Base-by-base conservation (phyloP, 2,329 filamentous ascomycete genomes). In the Drechslerella coelobrocha region DNA sequence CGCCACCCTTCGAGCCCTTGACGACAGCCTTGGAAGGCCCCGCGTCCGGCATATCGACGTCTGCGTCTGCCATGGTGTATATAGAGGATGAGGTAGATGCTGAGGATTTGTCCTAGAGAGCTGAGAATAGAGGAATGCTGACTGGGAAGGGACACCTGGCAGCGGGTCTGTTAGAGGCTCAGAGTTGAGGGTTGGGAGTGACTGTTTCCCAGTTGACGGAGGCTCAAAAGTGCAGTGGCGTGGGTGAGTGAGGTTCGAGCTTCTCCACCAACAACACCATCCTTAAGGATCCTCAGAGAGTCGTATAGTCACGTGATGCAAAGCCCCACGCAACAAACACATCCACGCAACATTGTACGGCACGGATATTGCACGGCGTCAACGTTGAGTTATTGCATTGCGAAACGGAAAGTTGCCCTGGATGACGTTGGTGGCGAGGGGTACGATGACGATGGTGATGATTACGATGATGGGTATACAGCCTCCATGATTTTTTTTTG, bases 21-120 rank as follows among this genome's bases (percentile, higher is more conserved):
- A 80, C 81, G 78, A 85, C 86, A 47, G 80, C 77, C 80, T 87
- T 85, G 61, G 81, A 76, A 80, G 79, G 84, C 80, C 31, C 87
- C 86, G 50, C 92, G 80, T 97, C 94, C 60, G 90, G 89, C 94
- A 97, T 97, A 77, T 97, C 92, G 54, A 97, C 88, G 81, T 99
- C 94, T 68, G 92, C 90, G 31, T 61, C 56, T 41, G 56, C 57
- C 57, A 69, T 69, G 48, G 24, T 53, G 63, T n/a, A 8, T 52
- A 26, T 45, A 26, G 10, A 37, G 50, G 14, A 26, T 27, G 23
- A 9, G 9, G 27, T 53, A 34, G 23, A 4, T 23, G 50, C 12
- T 34, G 26, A 31, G 47, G 47, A 17, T 27, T 29, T 24, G 21
- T 29, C 41, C 23, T 41, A 27, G 23, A 10, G 34, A 47, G 8